Base-by-base conservation (phyloP, 768 basidiomycete genomes). In the Holtermannia corniformis region DNA sequence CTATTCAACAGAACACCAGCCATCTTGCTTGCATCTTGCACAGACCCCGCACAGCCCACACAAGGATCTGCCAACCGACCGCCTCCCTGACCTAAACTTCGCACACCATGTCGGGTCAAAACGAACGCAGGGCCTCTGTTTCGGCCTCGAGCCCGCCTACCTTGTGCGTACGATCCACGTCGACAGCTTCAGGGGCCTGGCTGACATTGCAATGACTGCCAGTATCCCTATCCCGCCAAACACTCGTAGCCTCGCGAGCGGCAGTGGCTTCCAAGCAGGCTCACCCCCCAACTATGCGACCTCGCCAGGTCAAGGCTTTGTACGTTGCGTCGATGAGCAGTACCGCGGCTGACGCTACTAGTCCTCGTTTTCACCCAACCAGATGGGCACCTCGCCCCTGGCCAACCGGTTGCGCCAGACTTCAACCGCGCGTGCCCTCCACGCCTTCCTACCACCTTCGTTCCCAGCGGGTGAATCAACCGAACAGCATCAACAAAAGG, bases 401-500 rank as follows among this genome's bases (percentile, higher is more conserved):
- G 48, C 43, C 26, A 44, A 20, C 22, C 44, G 23, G 27, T 41
- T 24, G 45, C 13, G 32, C 20, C 46, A 40, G 14, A 32, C 59
- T 23, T 47, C 48, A 2, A 51, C 45, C 41, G 51, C 52, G 14
- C 53, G 56, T 13, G 37, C 32, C 28, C 44, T 53, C 26, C n/a
- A 40, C 20, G 49, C 50, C 44, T 55, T 55, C 49, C 47, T 55
- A 1, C 49, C 56, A 13, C 20, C 47, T 25, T 37, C 57, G 13
- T 40, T 51, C 44, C 62, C 67, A 26, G 43, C 52, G 12, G 50
- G 28, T 5, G 57, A 54, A 20, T 55, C 54, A 11, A 54, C 48
- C 2, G 49, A 49, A 23, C 32, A 53, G n/a, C 51, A 60, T 41
- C 59, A 65, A 51, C 52, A 66, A 53, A 89, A 87, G 63, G 86